These are phyloP conservation scores for Triticum timopheevii DNA, from an alignment of 176 grass and related monocot genomes.

Conservation along the genomic window DNA sequence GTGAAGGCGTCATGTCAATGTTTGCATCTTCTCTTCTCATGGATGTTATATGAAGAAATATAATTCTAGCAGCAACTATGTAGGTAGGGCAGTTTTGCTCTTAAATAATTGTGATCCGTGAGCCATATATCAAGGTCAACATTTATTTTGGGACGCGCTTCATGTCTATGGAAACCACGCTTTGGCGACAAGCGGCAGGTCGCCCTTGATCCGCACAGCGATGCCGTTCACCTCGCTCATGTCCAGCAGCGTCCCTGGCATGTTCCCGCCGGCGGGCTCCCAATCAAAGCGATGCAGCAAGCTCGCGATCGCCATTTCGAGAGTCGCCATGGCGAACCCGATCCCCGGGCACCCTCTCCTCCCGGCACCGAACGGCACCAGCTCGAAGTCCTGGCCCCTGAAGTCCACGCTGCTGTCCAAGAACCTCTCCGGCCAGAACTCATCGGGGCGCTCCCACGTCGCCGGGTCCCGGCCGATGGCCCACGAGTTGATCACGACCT, in stretches of 20 bases:
- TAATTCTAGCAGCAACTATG: not conserved
- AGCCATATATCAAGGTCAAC: too few relatives aligned
- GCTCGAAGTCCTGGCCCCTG: conserved; percentile 32
- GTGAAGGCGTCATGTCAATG: too few relatives aligned
- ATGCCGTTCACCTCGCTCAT: conserved; percentile 31
- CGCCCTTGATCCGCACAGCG: conserved; percentile 14
- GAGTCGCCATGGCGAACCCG: not conserved
- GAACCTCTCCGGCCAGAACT: conserved; percentile 45
- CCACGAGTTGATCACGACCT: conserved; percentile 22
- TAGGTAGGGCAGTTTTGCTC: not conserved
- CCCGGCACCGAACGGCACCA: conserved; percentile 41
- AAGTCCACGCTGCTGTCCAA: conserved; percentile 19
- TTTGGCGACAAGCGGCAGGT: conserved; percentile 23
- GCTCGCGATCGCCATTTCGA: conserved; percentile 23
- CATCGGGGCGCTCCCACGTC: conserved; percentile 37
- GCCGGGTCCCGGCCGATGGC: conserved; percentile 25
- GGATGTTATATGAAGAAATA: not conserved
- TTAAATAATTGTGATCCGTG: too few relatives aligned
- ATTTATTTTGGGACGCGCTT: too few relatives aligned
- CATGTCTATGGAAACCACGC: not conserved
- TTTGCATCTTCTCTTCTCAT: too few relatives aligned
- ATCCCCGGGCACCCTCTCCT: conserved; percentile 40
- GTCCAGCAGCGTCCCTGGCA: not conserved
- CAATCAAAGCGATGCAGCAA: conserved; percentile 14
- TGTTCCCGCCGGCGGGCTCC: not conserved